Evolutionary conservation across 1,284 basidiomycete genomes (phyloP), one percentile per base, ranked within the genome.

Genomic region (Cryptococcus amylolentus): DNA sequence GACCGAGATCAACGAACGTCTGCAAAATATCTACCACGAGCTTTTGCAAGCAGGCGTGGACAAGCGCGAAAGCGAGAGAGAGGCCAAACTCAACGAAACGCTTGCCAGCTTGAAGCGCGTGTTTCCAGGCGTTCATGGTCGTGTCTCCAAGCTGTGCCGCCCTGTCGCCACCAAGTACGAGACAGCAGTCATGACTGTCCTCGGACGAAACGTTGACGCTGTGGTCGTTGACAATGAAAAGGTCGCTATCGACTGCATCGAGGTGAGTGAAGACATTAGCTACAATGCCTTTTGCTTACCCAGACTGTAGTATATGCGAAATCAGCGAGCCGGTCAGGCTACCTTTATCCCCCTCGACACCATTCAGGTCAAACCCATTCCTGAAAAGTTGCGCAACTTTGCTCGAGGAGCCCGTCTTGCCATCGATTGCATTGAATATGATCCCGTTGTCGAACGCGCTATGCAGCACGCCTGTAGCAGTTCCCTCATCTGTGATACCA

Each of bases 271-370:
- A 23, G 37, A 35, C 20, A 12, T n/a, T 8, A 46, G 18, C 26
- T 46, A 26, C 3, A 7, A 10, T 28, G 44, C 12, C 14, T 26
- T n/a, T n/a, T 48, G n/a, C 41, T 42, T 45, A 48, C 37, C 41
- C 50, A 26, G 23, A 31, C 4, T 46, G 14, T 69, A 94, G 88
- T 98, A 97, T 75, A 86, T 99, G 83, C 88, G 92, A 60, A 92
- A 89, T 68, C 92, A 97, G 77, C 88, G 94, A 37, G 86, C 88
- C 0, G 95, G 95, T 1, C 91, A 93, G 77, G 93, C 93, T 7
- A 98, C 95, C 0, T 98, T 98, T 79, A 88, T 98, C 50, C 96
- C 96, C 0, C 86, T 99, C 12, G 95, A 98, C 74, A 94, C 91
- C 1, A 94, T 98, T 64, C 89, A 93, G 70, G 87, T 89, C 49